Evolutionary conservation across 352 stramenopile genomes (phyloP).

Genomic region (Phytopythium cucurbitacearum): DNA sequence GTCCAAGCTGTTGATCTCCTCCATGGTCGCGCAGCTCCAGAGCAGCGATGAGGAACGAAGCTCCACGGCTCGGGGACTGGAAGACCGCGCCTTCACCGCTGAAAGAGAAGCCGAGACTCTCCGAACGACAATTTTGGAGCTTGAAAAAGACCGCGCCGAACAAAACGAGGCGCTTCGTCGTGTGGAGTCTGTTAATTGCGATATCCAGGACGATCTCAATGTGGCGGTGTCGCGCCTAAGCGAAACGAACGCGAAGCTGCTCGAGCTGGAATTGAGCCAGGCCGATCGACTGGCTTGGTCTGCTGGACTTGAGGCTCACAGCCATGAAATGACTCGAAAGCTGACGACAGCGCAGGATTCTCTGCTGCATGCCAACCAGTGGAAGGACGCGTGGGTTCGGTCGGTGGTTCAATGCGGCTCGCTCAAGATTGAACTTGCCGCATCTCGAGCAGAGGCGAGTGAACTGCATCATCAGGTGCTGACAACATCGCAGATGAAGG

Average conservation of each 20-base stretch:
- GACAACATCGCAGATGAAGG: no score
- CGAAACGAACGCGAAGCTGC: not conserved
- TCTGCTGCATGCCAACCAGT: not conserved
- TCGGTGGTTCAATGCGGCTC: not conserved
- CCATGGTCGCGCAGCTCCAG: no score
- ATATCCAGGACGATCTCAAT: no score
- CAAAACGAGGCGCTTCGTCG: no score
- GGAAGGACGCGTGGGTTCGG: not conserved
- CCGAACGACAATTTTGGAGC: no score
- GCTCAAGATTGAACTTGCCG: not conserved
- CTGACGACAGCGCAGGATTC: not conserved
- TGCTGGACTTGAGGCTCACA: conserved; percentile 2
- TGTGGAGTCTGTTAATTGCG: not conserved
- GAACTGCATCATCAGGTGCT: not conserved
- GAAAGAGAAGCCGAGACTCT: no score
- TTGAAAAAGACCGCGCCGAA: not conserved
- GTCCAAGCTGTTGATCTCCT: no score
- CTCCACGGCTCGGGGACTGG: no score
- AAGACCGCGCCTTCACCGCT: no score
- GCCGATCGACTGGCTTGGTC: not conserved
- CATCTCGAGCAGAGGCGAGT: not conserved
- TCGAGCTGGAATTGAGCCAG: not conserved
- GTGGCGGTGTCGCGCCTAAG: not conserved
- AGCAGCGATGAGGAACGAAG: no score
- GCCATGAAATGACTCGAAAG: not conserved